Conservation (phyloP, 768 basidiomycete genomes). For the Sistotremastrum suecicum region DNA sequence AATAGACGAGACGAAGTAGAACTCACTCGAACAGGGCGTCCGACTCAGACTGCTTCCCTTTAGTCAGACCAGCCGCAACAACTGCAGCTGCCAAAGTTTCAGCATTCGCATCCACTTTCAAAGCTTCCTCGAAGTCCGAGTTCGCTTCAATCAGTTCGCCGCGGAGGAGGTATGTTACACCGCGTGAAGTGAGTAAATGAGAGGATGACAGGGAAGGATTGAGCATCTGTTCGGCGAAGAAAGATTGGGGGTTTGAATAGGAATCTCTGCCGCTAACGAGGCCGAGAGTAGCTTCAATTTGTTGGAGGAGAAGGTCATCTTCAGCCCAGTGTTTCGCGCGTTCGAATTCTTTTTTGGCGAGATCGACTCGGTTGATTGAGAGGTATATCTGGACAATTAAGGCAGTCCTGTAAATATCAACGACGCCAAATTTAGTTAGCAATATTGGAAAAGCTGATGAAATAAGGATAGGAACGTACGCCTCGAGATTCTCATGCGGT, state of each 20-base stretch:
- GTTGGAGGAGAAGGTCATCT: conserved; percentile 79
- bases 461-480: conserved; percentile 37
- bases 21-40: conserved; percentile 61
- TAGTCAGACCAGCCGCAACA: conserved; percentile 47
- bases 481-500: conserved; percentile 70
- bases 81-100: conserved; percentile 58
- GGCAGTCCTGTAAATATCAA: conserved; percentile 1
- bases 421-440: neutral
- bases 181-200: conserved; percentile 65
- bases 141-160: conserved; percentile 65
- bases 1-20: neutral
- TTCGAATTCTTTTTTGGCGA: conserved; percentile 77
- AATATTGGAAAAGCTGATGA: neutral
- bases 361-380: conserved; percentile 76
- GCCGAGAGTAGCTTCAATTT: conserved; percentile 74
- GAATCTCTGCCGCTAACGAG: conserved; percentile 62
- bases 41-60: conserved; percentile 41
- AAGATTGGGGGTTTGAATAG: conserved; percentile 31
- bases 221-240: conserved; percentile 73
- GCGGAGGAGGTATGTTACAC: conserved; percentile 62
- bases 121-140: conserved; percentile 67
- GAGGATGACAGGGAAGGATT: conserved; percentile 67
- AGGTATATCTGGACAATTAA: conserved; percentile 81
- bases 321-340: conserved; percentile 77
- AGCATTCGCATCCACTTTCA: conserved; percentile 26